Base-by-base conservation (phyloP, 352 stramenopile genomes). In the Globisporangium yorkense region DNA sequence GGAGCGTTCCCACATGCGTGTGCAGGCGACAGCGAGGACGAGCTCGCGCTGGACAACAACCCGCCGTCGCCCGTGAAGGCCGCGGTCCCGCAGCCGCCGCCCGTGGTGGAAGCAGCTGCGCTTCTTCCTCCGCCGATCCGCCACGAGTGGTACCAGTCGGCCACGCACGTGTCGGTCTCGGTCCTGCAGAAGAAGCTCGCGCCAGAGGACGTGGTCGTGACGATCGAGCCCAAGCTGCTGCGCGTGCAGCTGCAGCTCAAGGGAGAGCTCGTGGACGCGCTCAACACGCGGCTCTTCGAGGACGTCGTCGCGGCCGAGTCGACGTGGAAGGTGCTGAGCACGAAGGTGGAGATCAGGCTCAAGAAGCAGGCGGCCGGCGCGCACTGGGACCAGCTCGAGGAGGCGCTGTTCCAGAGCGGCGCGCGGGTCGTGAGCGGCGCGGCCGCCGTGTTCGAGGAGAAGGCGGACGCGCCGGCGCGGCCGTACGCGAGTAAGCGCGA, bases 121-220 rank as follows among this genome's bases (percentile, higher is more conserved):
- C 44, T n/a, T 7, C 47, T 51, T 39, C 27, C 40, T 31, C 40
- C 45, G 16, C 41, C 43, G 0, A 24, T 63, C 24, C 57, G 83
- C 5, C 72, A 95, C 71, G 86, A 96, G 5, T 96, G 86, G 86
- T 96, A 96, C 64, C 87, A 96, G 65, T 94, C 84, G 15, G 50
- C 20, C 0, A 82, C 80, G 6, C 72, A 94, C 51, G 86, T 96
- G 59, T 92, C 80, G 10, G 71, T 96, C 12, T 92, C 82, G 21
- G 70, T 96, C 29, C 72, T 96, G 2, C 83, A 91, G 61, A 96
- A 96, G 75, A 84, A 90, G 46, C 68, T 93, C 16, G 44, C 61
- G 40, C 62, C 72, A 37, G 80, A 88, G 6, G 76, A 96, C 40
- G 84, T 90, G 0, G 52, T 75, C 24, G 71, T 92, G 21, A 56